Evolutionary conservation across 1,284 basidiomycete genomes (phyloP), one percentile per base, ranked within the genome.

Genomic region (Trichosporon coremiiforme): DNA sequence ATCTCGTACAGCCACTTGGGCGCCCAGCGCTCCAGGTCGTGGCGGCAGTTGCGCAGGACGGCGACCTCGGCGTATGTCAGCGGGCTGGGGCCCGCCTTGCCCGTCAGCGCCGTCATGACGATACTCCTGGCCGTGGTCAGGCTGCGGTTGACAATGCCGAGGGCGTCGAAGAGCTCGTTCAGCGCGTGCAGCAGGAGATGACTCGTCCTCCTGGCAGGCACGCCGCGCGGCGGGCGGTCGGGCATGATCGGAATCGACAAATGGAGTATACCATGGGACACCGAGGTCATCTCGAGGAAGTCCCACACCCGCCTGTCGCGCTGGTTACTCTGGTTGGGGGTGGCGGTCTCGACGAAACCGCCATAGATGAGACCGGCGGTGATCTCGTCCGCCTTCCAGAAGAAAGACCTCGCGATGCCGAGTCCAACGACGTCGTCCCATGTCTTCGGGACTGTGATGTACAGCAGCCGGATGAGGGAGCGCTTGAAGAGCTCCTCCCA

Each of bases 321-420:
- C 15, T 69, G 64, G 60, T 72, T 67, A 22, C 64, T 66, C 41
- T 68, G 63, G 57, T 68, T 66, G 1, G 68, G 65, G 9, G 68
- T 71, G 6, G 35, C 60, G 4, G 73, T 74, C 66, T 68, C 69
- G 41, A 74, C 66, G 33, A 68, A 74, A 13, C 67, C 53, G 63
- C 71, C 71, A 22, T 69, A 71, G 57, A 72, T 67, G 3, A 74
- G 67, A 0, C 73, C 73, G 13, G 68, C 57, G 1, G 69, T 70
- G 68, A 71, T 71, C 66, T 70, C 68, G 64, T 74, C 73, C 4
- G 73, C 73, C 41, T 71, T 74, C 71, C 70, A 72, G 63, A 70
- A 72, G 71, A 71, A 74, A 9, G 69, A 70, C 2, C 73, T 66
- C 15, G 73, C 73, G 13, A 74, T 72, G 38, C 73, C 68, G 1